Conservation (phyloP, 2,329 filamentous ascomycete species). For the Scedosporium boydii region DNA sequence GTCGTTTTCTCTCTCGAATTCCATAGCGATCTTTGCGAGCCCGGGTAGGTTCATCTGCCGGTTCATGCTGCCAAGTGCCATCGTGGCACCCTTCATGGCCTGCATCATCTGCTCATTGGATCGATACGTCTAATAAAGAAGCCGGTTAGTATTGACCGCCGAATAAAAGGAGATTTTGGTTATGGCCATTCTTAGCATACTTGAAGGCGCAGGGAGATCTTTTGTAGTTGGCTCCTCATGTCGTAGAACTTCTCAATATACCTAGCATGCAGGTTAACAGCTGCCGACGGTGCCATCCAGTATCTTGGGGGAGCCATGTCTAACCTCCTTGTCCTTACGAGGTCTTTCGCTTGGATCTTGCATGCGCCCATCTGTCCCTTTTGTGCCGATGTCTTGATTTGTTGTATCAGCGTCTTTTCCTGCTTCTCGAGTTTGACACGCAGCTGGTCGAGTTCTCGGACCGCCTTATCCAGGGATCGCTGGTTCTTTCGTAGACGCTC, state of each 20-base stretch:
- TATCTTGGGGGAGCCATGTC: constrained; percentile 8
- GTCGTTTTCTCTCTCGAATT: constrained; percentile 97
- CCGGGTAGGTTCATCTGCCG: constrained; percentile 94
- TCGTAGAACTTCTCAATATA: constrained; percentile 98
- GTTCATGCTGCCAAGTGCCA: constrained; percentile 93
- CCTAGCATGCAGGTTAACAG: constrained; percentile 28
- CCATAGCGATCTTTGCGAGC: constrained; percentile 93
- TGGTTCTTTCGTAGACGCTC: constrained; percentile 90
- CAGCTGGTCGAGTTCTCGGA: constrained; percentile 91
- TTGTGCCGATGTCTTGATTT: constrained; percentile 98
- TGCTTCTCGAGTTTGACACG: constrained; percentile 95
- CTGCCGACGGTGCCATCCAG: neutral
- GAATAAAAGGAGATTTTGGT: neutral
- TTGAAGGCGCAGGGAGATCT: constrained; percentile 90
- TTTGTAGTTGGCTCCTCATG: constrained; percentile 95
- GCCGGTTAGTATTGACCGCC: neutral
- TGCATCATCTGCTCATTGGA: constrained; percentile 99
- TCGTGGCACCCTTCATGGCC: constrained; percentile 96
- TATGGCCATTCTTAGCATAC: constrained; percentile 31
- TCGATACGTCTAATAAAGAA: constrained; percentile 66
- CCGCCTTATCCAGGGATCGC: constrained; percentile 91
- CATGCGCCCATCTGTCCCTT: constrained; percentile 97
- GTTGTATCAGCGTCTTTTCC: constrained; percentile 90
- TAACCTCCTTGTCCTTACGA: constrained; percentile 79
- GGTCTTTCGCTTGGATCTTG: constrained; percentile 95